phyloP scores from a whole-genome alignment of 2,329 filamentous ascomycete species.

The Amylocarpus encephaloides region DNA sequence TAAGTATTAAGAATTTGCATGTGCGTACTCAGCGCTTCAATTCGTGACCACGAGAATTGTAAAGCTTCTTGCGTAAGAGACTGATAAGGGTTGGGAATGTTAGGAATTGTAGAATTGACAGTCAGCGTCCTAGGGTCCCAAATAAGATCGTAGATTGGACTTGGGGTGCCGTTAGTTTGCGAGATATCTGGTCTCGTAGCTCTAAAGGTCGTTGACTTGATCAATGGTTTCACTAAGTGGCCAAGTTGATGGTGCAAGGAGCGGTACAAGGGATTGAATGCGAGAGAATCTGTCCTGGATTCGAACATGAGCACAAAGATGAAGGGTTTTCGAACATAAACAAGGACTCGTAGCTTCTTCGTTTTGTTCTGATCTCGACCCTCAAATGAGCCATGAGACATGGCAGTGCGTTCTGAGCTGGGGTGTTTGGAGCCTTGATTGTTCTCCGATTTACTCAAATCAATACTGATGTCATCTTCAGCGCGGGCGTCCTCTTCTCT shows the following conservation, averaged over 20 bases:
- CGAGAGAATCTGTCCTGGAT: slow-evolving; percentile 51
- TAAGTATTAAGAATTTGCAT: slow-evolving; percentile 56
- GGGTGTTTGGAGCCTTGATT: slow-evolving; percentile 10
- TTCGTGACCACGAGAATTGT: slow-evolving; percentile 46
- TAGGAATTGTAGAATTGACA: slow-evolving; percentile 59
- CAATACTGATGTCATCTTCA: slow-evolving; percentile 41
- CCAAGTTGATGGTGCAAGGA: slow-evolving; percentile 55
- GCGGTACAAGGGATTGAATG: slow-evolving; percentile 50
- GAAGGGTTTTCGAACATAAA: slow-evolving; percentile 70
- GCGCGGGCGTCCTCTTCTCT: slow-evolving; percentile 34
- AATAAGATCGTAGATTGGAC: slow-evolving; percentile 53
- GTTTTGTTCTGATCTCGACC: slow-evolving; percentile 48
- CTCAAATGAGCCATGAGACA: slow-evolving; percentile 32
- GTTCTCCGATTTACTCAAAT: slow-evolving; percentile 32
- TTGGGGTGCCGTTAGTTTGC: slow-evolving; percentile 14
- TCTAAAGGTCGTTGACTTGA: slow-evolving; percentile 50
- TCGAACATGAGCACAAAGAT: slow-evolving; percentile 71
- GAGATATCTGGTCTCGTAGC: slow-evolving; percentile 40
- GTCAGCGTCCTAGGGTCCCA: slow-evolving; percentile 53
- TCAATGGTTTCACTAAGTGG: slow-evolving; percentile 50
- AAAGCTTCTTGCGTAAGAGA: slow-evolving; percentile 20
- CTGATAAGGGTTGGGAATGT: slow-evolving; percentile 47
- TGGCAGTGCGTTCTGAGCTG: slow-evolving; percentile 22
- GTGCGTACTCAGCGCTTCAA: slow-evolving; percentile 60
- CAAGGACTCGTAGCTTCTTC: slow-evolving; percentile 58